These are phyloP conservation scores for Bacidia rubella DNA, from an alignment of 495 filamentous ascomycete species.

Conservation along the genomic window DNA sequence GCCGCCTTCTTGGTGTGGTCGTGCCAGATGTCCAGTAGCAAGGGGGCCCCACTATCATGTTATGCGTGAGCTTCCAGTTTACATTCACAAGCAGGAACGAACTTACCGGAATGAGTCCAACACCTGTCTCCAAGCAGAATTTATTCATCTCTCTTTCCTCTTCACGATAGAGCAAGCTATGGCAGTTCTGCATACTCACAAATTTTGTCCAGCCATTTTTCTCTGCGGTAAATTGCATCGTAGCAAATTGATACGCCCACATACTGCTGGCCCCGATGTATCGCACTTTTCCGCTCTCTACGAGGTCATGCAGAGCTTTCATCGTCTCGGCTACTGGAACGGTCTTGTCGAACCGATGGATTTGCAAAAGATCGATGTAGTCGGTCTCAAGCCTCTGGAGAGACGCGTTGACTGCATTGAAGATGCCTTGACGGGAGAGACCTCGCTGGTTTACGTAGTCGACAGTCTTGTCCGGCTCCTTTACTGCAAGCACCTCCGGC, in stretches of 20 bases:
- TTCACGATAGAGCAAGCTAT: slow-evolving; percentile 61
- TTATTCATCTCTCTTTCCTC: slow-evolving; percentile 60
- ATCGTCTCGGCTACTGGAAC: slow-evolving; percentile 57
- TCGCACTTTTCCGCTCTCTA: slow-evolving; percentile 48
- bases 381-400: slow-evolving; percentile 48
- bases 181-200: slow-evolving; percentile 61
- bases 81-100: neutral
- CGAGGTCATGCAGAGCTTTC: slow-evolving; percentile 55
- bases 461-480: slow-evolving; percentile 24
- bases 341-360: slow-evolving; percentile 51
- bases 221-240: slow-evolving; percentile 49
- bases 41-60: slow-evolving; percentile 38
- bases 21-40: slow-evolving; percentile 37
- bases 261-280: slow-evolving; percentile 60
- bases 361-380: slow-evolving; percentile 65
- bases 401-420: slow-evolving; percentile 55
- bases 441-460: slow-evolving; percentile 34
- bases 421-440: slow-evolving; percentile 51
- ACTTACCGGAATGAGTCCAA: slow-evolving; percentile 44
- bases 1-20: slow-evolving; percentile 18
- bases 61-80: neutral
- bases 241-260: slow-evolving; percentile 53
- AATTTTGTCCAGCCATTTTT: slow-evolving; percentile 60
- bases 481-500: slow-evolving; percentile 16
- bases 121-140: slow-evolving; percentile 35